Conservation (phyloP, 192 early-diverging fungal genomes). For the Chytriomyces confervae region DNA sequence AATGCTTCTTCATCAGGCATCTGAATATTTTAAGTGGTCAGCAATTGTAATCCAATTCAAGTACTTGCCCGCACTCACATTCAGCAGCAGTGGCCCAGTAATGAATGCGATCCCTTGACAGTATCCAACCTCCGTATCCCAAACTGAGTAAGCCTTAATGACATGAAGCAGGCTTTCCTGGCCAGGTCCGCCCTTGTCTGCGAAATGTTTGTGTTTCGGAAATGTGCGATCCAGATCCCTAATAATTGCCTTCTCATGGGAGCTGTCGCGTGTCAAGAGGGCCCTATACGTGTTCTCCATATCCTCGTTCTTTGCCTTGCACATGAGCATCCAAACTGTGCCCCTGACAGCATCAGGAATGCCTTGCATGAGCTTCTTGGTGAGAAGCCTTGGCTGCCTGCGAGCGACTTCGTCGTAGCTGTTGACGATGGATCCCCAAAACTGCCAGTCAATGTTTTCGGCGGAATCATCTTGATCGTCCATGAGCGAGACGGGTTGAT, state of each 20-base stretch:
- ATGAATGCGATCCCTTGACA: slow-evolving; percentile 96
- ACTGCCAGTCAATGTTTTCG: slow-evolving; percentile 60
- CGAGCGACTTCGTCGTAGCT: slow-evolving; percentile 85
- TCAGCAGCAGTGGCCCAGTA: slow-evolving; percentile 85
- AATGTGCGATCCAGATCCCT: slow-evolving; percentile 92
- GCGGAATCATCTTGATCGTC: background rate
- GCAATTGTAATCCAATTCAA: background rate
- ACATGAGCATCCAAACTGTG: slow-evolving; percentile 93
- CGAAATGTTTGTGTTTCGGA: slow-evolving; percentile 85
- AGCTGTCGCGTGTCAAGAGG: slow-evolving; percentile 72
- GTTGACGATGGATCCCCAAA: slow-evolving; percentile 90
- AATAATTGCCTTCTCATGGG: slow-evolving; percentile 88
- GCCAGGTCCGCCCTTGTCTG: slow-evolving; percentile 71
- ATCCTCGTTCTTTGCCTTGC: slow-evolving; percentile 75
- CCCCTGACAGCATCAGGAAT: slow-evolving; percentile 90
- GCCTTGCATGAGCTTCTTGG: slow-evolving; percentile 80
- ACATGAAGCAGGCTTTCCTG: slow-evolving; percentile 91
- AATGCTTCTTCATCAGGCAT: slow-evolving; percentile 99
- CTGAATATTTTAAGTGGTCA: slow-evolving; percentile 46
- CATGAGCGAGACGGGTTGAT: background rate
- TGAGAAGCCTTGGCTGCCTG: slow-evolving; percentile 76
- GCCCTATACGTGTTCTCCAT: slow-evolving; percentile 78
- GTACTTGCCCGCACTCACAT: slow-evolving; percentile 60
- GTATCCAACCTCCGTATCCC: slow-evolving; percentile 94
- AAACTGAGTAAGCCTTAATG: slow-evolving; percentile 88